Evolutionary conservation across 352 stramenopile species (phyloP).

Genomic region (Phytopythium montanum): DNA sequence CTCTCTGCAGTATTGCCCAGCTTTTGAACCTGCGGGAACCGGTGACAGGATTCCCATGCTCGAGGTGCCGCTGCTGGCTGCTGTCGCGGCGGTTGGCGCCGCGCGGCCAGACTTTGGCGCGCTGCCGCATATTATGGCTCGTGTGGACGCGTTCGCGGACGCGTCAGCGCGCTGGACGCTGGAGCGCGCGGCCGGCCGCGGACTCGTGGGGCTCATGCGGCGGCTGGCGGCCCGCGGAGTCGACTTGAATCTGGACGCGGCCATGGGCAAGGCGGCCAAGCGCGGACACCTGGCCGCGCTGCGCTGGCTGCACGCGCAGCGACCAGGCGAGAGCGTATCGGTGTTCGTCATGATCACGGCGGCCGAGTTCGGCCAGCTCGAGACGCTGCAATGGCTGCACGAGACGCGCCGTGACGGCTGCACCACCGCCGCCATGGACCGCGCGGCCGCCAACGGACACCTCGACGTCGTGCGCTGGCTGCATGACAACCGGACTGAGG

Average conservation of each 20-base stretch:
- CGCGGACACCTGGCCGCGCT: constrained; percentile 27
- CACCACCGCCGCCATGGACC: constrained; percentile 33
- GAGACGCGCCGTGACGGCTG: constrained; percentile 17
- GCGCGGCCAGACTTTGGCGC: constrained; percentile 15
- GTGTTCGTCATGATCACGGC: constrained; percentile 39
- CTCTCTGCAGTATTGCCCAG: too few relatives aligned
- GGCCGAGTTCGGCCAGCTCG: constrained; percentile 27
- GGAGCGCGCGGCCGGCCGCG: constrained; percentile 25
- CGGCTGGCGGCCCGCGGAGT: constrained; percentile 23
- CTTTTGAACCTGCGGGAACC: too few relatives aligned
- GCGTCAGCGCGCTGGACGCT: constrained; percentile 34
- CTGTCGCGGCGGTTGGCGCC: constrained; percentile 20
- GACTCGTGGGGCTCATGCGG: constrained; percentile 36
- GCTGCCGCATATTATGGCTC: constrained; percentile 35
- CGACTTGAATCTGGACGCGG: constrained; percentile 30
- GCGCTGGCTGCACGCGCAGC: constrained; percentile 26
- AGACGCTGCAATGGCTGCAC: constrained; percentile 32
- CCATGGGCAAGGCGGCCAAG: constrained; percentile 33
- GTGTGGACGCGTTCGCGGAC: constrained; percentile 33
- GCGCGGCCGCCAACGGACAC: constrained; percentile 35
- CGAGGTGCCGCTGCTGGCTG: constrained; percentile 1
- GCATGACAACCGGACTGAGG: constrained; percentile 27
- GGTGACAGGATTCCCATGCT: background rate
- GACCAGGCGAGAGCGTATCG: constrained; percentile 23
- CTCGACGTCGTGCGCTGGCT: constrained; percentile 36